Conservation (phyloP, 768 basidiomycete genomes). For the Boletus pseudopeckii region DNA sequence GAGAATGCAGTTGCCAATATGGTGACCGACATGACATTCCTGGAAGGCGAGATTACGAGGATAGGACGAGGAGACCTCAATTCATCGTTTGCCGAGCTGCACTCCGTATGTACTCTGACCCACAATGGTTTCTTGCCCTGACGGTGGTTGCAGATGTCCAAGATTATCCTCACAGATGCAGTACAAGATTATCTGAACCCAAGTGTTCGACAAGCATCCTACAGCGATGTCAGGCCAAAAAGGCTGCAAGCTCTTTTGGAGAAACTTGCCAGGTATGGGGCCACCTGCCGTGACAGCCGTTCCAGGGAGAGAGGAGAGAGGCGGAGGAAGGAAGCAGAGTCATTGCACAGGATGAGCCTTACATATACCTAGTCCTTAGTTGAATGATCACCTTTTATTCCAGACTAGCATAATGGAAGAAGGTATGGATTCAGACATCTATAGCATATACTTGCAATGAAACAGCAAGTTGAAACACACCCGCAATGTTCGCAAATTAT, state of each 20-base stretch:
- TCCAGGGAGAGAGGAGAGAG: constrained; percentile 67
- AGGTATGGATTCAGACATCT: constrained; percentile 20
- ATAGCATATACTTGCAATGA: constrained; percentile 18
- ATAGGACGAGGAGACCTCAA: constrained; percentile 70
- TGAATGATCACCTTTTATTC: constrained; percentile 7
- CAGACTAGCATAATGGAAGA: not conserved
- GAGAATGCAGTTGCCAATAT: constrained; percentile 88
- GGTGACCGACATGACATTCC: constrained; percentile 79
- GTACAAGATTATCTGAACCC: constrained; percentile 81
- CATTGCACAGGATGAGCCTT: constrained; percentile 55
- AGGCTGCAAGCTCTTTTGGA: constrained; percentile 71
- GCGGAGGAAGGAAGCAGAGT: constrained; percentile 74
- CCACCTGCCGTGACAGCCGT: constrained; percentile 53
- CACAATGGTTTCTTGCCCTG: not conserved
- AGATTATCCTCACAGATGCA: constrained; percentile 67
- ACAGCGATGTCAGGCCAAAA: constrained; percentile 63
- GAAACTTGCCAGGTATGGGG: constrained; percentile 70
- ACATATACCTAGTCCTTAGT: constrained; percentile 13
- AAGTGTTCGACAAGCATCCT: constrained; percentile 62
- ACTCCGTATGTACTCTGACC: constrained; percentile 49
- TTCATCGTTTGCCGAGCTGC: constrained; percentile 75
- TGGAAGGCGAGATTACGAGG: constrained; percentile 80
- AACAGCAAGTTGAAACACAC: constrained; percentile 4
- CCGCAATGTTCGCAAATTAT: constrained; percentile 4
- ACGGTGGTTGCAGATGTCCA: constrained; percentile 49